Conservation (phyloP, 495 filamentous ascomycete genomes). For the Aspergillus cavernicola region DNA sequence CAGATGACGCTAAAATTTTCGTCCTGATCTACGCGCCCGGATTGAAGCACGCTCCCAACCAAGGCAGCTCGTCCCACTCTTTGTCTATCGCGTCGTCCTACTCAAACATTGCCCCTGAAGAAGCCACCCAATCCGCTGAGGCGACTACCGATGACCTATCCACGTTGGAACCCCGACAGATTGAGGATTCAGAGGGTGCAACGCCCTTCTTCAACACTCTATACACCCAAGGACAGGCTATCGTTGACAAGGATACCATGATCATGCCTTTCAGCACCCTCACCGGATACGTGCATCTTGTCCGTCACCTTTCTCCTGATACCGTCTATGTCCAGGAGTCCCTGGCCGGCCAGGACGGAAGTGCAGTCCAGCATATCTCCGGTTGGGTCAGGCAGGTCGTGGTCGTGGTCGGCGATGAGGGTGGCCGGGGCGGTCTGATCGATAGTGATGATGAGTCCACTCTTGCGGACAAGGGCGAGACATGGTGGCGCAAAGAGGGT, state of each 20-base stretch:
- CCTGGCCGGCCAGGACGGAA: constrained; percentile 66
- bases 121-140: constrained; percentile 65
- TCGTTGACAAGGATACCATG: constrained; percentile 80
- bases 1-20: constrained; percentile 67
- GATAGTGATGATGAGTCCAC: constrained; percentile 82
- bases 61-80: constrained; percentile 35
- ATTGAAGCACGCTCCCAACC: constrained; percentile 58
- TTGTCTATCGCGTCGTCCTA: constrained; percentile 80
- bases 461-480: constrained; percentile 52
- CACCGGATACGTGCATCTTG: constrained; percentile 73
- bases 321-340: constrained; percentile 83
- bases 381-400: constrained; percentile 82
- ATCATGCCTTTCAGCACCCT: constrained; percentile 82
- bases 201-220: constrained; percentile 66
- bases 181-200: constrained; percentile 32
- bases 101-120: constrained; percentile 77
- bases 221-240: constrained; percentile 66
- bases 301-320: constrained; percentile 77
- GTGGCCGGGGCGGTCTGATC: constrained; percentile 77
- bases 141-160: constrained; percentile 53
- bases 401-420: constrained; percentile 80
- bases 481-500: constrained; percentile 82
- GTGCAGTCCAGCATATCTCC: constrained; percentile 64
- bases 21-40: constrained; percentile 83
- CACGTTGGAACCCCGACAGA: constrained; percentile 41